Evolutionary conservation across 2,329 filamentous ascomycete genomes (phyloP).

Genomic region (Tolypocladium amazonense): DNA sequence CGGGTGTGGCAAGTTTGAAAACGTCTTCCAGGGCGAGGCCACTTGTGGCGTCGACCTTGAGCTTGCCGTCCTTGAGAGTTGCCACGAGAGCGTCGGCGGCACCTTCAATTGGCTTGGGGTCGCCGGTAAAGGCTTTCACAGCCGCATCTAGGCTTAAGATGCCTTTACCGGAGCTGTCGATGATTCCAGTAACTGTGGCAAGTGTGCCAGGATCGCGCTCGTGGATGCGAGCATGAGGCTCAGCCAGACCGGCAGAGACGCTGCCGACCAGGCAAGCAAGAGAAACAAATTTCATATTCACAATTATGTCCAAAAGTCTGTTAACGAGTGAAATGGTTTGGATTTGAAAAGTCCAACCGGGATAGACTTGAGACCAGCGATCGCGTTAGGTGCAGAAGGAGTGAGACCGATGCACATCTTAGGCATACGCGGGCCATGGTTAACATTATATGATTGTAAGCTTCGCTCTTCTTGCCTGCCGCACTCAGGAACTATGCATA

Average conservation of each 20-base stretch:
- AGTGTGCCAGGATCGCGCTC: slow-evolving; percentile 3
- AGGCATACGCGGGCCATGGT: not conserved
- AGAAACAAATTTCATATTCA: slow-evolving; percentile 6
- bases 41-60: slow-evolving; percentile 3
- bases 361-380: not conserved
- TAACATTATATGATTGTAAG: not conserved
- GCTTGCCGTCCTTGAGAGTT: slow-evolving; percentile 8
- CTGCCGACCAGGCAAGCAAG: slow-evolving; percentile 2
- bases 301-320: no score
- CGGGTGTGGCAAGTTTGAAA: slow-evolving; percentile 6
- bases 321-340: not conserved
- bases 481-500: not conserved
- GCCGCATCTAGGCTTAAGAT: slow-evolving; percentile 11
- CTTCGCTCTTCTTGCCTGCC: not conserved
- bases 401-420: not conserved
- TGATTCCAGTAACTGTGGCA: slow-evolving; percentile 1
- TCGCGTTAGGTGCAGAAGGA: not conserved
- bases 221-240: not conserved
- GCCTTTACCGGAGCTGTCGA: slow-evolving; percentile 1
- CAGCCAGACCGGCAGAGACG: slow-evolving; percentile 1
- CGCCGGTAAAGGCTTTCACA: slow-evolving; percentile 11
- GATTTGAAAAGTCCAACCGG: not conserved
- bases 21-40: slow-evolving; percentile 5
- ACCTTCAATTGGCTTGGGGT: slow-evolving; percentile 7
- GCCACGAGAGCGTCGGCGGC: slow-evolving; percentile 9